Evolutionary conservation across 108 stramenopile genomes (phyloP), one percentile per base, ranked within the genome.

Genomic region (Cyclotella kingstonii): DNA sequence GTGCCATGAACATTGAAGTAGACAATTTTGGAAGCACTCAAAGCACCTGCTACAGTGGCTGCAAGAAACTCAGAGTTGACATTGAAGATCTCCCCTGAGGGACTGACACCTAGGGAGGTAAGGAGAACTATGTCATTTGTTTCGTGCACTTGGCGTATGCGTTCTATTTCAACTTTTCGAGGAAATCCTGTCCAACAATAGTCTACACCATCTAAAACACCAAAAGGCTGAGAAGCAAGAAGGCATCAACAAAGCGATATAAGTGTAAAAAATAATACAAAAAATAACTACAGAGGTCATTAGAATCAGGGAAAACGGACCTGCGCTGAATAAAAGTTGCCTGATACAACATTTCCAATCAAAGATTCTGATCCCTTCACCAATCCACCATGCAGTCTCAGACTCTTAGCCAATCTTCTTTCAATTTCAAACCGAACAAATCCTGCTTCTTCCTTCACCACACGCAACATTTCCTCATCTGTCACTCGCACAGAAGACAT

Each of bases 381-480:
- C 18, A 70, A 34, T 10, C 68, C 65, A 3, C 89, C 87, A 59
- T 90, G 84, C 51, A 79, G 41, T 45, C 82, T 73, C 35, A 93
- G 50, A 46, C 85, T 76, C 46, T 88, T 70, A 14, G 92, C 94
- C 48, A 98, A 65, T 42, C 91, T 82, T 30, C 93, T 67, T 60
- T 98, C 97, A 48, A 98, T 93, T 65, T 96, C 95, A 73, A 95
- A 93, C 50, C 97, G 73, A n/a, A 95, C 94, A 58, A 84, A 91
- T 26, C 97, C 97, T 7, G 95, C 92, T 57, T 95, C 95, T 72
- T 95, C 97, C 64, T 96, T 95, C 17, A 94, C 88, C 33, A 95
- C 78, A 40, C 91, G 60, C 22, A 95, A 62, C 4, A 84, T 81
- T 27, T 90, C 86, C 36, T 78, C 62, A 68, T 94, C 89, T 4